Base-by-base conservation (phyloP, 345 rosid species). In the Alliaria petiolata region DNA sequence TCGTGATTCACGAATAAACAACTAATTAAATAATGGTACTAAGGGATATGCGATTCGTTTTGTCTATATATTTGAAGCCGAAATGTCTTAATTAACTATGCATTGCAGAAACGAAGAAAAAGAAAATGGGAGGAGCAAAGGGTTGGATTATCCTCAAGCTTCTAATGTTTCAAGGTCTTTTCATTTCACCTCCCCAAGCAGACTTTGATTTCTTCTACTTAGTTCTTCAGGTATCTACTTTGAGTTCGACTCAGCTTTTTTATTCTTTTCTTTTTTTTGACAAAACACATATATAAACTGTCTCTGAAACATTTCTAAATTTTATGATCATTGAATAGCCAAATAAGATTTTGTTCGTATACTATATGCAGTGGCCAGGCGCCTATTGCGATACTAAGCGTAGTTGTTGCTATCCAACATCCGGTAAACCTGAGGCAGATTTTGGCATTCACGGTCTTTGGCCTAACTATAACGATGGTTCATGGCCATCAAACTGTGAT, bases 361-460 rank as follows among this genome's bases (percentile, higher is more conserved):
- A n/a, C n/a, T n/a, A 34, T 70, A 28, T 65, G 59, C 65, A 92
- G 98, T 90, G 98, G 96, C 98, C 98, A 7, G 98, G 98, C 51
- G 78, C 98, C 0, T 90, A 88, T 64, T 90, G 96, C 47, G 92
- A 89, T 73, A 79, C 91, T n/a, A 73, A 70, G 44, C 84, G 73
- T 2, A 62, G 76, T 22, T 92, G 98, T 51, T 92, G 96, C 73
- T 89, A 89, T 75, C 98, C 98, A 28, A 83, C 79, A 40, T 72
- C 87, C 0, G 98, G 98, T 55, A 92, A 89, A 70, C 98, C 98
- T 0, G 83, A 64, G 0, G 83, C 96, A 3, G 92, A 89, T 83
- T 92, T 92, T 46, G 86, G 96, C 53, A 86, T 89, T 57, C 98
- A 89, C 35, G 98, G 98, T 16, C 88, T 92, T n/a, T 92, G 98